Conservation (phyloP, 495 filamentous ascomycete genomes). For the Podospora conica region DNA sequence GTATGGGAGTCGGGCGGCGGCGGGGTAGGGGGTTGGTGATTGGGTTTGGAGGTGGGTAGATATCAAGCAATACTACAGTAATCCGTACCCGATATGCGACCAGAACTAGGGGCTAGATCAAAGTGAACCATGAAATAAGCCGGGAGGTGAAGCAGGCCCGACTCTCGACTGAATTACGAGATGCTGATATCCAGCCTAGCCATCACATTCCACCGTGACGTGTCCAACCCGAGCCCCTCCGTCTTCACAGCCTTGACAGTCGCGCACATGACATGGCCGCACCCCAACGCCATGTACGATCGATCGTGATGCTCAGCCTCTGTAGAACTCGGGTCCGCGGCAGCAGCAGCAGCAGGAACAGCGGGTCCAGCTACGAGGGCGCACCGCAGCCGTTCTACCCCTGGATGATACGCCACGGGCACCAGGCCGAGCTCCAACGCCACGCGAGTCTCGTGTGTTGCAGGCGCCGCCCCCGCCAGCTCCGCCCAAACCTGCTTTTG, state of each 20-base stretch:
- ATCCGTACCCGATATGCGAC: too few species aligned
- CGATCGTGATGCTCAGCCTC: neutral
- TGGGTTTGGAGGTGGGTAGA: too few species aligned
- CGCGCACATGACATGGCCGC: neutral
- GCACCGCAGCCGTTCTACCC: neutral
- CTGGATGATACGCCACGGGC: neutral
- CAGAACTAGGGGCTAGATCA: neutral
- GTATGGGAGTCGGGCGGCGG: conserved; percentile 28
- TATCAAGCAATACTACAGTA: neutral
- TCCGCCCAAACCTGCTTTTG: neutral
- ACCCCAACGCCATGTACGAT: neutral
- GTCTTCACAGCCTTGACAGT: neutral
- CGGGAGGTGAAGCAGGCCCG: neutral
- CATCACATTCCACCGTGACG: neutral
- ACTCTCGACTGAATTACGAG: neutral
- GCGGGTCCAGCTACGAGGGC: neutral
- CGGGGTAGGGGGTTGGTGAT: conserved; percentile 7
- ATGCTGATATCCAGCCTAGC: neutral
- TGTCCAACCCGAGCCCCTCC: neutral
- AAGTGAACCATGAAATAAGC: neutral
- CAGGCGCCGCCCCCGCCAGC: neutral
- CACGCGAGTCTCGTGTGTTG: neutral
- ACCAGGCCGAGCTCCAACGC: neutral
- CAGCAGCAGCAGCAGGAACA: neutral
- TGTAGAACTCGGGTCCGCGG: neutral